Conservation (phyloP, 176 grass and related monocot genomes). For the Hordeum marinum region DNA sequence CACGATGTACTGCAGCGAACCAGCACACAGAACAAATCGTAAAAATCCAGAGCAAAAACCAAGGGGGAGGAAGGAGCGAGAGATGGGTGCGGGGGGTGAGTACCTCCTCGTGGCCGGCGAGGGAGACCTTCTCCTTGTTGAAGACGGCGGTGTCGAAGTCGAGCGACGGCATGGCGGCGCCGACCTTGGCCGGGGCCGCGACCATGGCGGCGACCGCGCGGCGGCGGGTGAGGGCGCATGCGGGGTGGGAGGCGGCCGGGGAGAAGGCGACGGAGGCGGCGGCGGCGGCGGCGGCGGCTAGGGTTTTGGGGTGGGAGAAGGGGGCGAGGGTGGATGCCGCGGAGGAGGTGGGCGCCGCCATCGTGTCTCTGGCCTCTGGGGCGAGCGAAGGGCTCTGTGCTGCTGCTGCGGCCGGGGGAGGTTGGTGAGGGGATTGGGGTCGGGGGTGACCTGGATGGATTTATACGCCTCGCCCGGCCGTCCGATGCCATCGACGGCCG, state of each 20-base stretch:
- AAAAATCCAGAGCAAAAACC: not conserved
- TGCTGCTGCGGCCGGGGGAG: not conserved
- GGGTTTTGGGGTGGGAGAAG: conserved; percentile 54
- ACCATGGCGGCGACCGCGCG: conserved; percentile 41
- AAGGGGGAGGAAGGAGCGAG: not conserved
- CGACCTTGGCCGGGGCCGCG: conserved; percentile 38
- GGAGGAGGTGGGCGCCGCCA: conserved; percentile 52
- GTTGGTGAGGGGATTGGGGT: not conserved
- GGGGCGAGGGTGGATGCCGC: conserved; percentile 26
- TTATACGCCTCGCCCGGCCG: conserved; percentile 1
- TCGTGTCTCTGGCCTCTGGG: conserved; percentile 3
- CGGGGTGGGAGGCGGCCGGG: not conserved
- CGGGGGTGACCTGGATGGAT: not conserved
- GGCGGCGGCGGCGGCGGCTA: not conserved
- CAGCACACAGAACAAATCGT: not conserved
- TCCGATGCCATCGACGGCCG: not conserved
- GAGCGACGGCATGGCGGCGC: conserved; percentile 43
- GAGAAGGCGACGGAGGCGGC: not conserved
- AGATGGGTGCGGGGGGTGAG: not conserved
- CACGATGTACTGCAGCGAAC: conserved; percentile 72
- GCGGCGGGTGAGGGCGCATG: not conserved
- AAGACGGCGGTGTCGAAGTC: conserved; percentile 76
- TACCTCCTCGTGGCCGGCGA: conserved; percentile 86
- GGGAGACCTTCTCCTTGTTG: conserved; percentile 94
- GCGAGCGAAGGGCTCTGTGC: not conserved